phyloP scores from a whole-genome alignment of 1,139 yeast species.

The Saccharomycopsis hybrid region DNA sequence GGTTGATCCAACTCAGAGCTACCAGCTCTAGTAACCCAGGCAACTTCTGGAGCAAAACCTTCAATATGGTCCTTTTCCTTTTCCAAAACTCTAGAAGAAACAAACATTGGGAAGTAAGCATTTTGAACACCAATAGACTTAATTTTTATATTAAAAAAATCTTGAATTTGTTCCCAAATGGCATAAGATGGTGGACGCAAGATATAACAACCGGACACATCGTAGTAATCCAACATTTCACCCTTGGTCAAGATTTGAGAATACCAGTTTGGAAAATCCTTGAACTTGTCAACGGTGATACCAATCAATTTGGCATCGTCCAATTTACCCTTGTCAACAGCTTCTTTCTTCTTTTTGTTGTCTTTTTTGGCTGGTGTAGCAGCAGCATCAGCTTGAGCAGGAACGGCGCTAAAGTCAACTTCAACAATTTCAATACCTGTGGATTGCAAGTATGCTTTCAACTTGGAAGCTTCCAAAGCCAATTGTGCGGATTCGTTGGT shows the following conservation, averaged over 20 bases:
- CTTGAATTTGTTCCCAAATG: slow-evolving; percentile 93
- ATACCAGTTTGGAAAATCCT: slow-evolving; percentile 96
- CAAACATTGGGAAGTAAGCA: slow-evolving; percentile 98
- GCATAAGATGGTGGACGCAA: slow-evolving; percentile 93
- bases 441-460: slow-evolving; percentile 47
- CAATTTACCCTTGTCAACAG: slow-evolving; percentile 40
- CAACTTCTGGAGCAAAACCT: slow-evolving; percentile 99
- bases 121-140: slow-evolving; percentile 87
- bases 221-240: slow-evolving; percentile 97
- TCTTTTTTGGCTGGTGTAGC: slow-evolving; percentile 29
- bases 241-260: slow-evolving; percentile 93
- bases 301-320: slow-evolving; percentile 94
- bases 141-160: slow-evolving; percentile 74
- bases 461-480: slow-evolving; percentile 45
- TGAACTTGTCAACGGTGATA: slow-evolving; percentile 86
- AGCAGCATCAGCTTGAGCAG: slow-evolving; percentile 32
- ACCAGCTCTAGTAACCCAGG: slow-evolving; percentile 99
- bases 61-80: slow-evolving; percentile 98
- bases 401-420: slow-evolving; percentile 55
- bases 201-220: slow-evolving; percentile 97
- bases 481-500: slow-evolving; percentile 55
- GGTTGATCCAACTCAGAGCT: slow-evolving; percentile 92
- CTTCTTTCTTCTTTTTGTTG: slow-evolving; percentile 21
- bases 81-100: slow-evolving; percentile 84
- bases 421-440: slow-evolving; percentile 49